Evolutionary conservation across 2,329 filamentous ascomycete genomes (phyloP), one percentile per base, ranked within the genome.

Genomic region (Paecilomyces sp.): DNA sequence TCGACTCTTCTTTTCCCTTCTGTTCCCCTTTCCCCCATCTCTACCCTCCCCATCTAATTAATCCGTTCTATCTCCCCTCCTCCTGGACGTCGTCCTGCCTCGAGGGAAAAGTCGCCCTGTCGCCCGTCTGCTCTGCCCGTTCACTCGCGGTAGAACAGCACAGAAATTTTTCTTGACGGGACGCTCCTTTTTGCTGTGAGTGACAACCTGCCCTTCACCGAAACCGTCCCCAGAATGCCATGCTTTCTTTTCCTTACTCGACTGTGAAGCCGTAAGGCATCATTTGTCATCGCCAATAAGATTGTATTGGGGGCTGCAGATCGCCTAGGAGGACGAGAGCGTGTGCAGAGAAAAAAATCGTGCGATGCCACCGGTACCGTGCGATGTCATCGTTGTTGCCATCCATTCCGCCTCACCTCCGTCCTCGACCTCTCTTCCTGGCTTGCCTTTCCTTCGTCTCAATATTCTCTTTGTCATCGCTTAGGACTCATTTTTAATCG

Each of bases 141-240:
- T 70, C 57, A 65, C 68, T 74, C 69, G 72, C 72, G 70, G 70
- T 71, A 72, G 69, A 66, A 57, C 58, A 60, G 41, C 59, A 60
- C 59, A 58, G 62, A 63, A 58, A 61, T 64, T 62, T 63, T 64
- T 57, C 60, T 62, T 64, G 62, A 65, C 66, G 58, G 54, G 52
- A 54, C 62, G 62, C 62, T 67, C 64, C 57, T 64, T 65, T 65
- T 33, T 66, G 56, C 67, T 62, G 71, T 72, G 70, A 70, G 70
- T 67, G 59, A 31, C 33, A 53, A 57, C 54, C 50, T 57, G 54
- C 51, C 53, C 63, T 54, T 55, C 13, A 30, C 41, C 30, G 33
- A 24, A 24, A 13, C 24, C 51, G 13, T 53, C 51, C 3, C 5
- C 6, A 28, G 28, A 53, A 2, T 4, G 22, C 51, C 51, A 22